Base-by-base conservation (phyloP, 345 rosid species). In the Luvunga scandens region DNA sequence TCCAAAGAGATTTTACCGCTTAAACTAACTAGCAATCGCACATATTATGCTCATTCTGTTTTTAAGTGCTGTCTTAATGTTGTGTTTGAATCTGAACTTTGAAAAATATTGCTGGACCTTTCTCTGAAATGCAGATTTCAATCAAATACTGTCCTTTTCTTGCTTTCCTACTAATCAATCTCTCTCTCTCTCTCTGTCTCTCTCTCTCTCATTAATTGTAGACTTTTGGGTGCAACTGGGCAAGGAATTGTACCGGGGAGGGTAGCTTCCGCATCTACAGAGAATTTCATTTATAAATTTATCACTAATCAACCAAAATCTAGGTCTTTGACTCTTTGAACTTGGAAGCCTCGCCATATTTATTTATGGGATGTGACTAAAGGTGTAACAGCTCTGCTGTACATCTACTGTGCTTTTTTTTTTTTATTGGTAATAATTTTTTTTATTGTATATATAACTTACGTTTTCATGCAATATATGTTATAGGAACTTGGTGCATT, bases 191-290 rank as follows among this genome's bases (percentile, higher is more conserved):
- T 34, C 36, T 33, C 4, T 34, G 7, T 34, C 7, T 34, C 9
- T 42, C 48, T 42, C 14, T 42, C 48, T 42, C 48, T 42, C 16
- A 12, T 42, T 42, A 12, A 42, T 42, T 36, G 14, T 34, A 12
- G 66, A 61, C 21, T 42, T 48, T 59, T 77, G 70, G 25, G 31
- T 57, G 75, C 70, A 21, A 57, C 63, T 50, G 6, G 60, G 67
- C 34, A 56, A 59, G n/a, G 56, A 36, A 55, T 71, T 80, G 69
- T 57, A 70, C 84, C 19, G 8, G 82, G 80, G 78, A n/a, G 76
- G 84, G 84, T 36, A n/a, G 19, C 1, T 21, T 83, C 24, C 60
- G 12, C 5, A 19, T 38, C 13, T n/a, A 3, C 50, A 38, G 38
- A 27, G 2, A 57, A 4, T 13, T 69, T 3, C 31, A 69, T 69